A percentile compares a stretch with the other conserved stretches of the same genome.
Evolutionary conservation across 768 basidiomycete genomes (phyloP).

Genomic region (Kockovaella imperatae): DNA sequence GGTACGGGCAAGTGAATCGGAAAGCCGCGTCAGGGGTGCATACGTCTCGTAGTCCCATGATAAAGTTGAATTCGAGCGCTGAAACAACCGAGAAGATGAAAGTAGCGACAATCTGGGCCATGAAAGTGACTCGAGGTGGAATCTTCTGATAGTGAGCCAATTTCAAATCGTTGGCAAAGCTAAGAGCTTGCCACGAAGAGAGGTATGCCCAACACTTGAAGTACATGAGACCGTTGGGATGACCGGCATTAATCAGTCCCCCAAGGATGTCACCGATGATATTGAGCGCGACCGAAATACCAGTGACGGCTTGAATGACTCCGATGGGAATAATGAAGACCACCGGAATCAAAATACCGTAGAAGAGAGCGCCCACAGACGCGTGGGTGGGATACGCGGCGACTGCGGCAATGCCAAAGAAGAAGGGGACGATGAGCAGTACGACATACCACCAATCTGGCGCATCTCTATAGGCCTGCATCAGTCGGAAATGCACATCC

Average conservation of each 20-base stretch:
- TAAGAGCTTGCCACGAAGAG: slow-evolving; percentile 56
- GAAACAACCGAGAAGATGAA: slow-evolving; percentile 38
- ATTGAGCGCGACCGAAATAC: slow-evolving; percentile 8
- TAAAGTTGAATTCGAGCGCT: slow-evolving; percentile 35
- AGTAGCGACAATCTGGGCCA: slow-evolving; percentile 44
- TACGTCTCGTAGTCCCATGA: slow-evolving; percentile 49
- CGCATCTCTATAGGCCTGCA: slow-evolving; percentile 5
- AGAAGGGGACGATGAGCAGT: no score
- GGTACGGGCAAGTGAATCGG: slow-evolving; percentile 42
- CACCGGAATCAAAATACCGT: slow-evolving; percentile 44
- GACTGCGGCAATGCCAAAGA: slow-evolving; percentile 14
- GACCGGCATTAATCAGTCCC: slow-evolving; percentile 4
- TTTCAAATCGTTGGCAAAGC: slow-evolving; percentile 67
- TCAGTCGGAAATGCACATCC: slow-evolving; percentile 4
- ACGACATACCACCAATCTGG: slow-evolving; percentile 57
- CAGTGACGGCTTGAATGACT: slow-evolving; percentile 62
- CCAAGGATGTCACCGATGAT: slow-evolving; percentile 11
- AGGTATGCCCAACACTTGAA: slow-evolving; percentile 54
- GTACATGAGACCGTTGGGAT: slow-evolving; percentile 3
- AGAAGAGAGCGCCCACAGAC: slow-evolving; percentile 20
- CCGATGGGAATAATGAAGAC: slow-evolving; percentile 53
- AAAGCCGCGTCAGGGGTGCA: slow-evolving; percentile 42
- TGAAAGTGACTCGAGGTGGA: slow-evolving; percentile 71
- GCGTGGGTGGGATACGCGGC: slow-evolving; percentile 33
- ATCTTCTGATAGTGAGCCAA: slow-evolving; percentile 61